Percentiles rank a stretch among this genome's conserved stretches.
phyloP scores from a whole-genome alignment of 495 filamentous ascomycete species.

The Bathelium albidoporum region DNA sequence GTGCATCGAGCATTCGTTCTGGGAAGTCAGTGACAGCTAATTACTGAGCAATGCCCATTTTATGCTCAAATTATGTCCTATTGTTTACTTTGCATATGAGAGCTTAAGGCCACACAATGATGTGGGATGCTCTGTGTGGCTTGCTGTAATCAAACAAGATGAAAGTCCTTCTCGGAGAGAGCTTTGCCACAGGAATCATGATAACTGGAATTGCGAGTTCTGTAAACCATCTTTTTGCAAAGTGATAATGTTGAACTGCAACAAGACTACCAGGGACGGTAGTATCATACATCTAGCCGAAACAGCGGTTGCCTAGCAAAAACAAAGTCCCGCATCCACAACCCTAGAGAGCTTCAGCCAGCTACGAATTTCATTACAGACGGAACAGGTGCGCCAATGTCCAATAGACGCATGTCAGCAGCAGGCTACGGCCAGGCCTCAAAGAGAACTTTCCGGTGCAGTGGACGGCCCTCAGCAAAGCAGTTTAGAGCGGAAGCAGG shows the following conservation, averaged over 20 bases:
- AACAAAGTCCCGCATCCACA: not conserved
- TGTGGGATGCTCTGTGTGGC: not conserved
- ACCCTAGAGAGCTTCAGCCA: not conserved
- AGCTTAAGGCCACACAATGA: not conserved
- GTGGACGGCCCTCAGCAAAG: not conserved
- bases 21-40: not conserved
- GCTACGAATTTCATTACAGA: not conserved
- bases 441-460: not conserved
- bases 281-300: too few species aligned
- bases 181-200: too few species aligned
- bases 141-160: not conserved
- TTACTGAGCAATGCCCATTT: not conserved
- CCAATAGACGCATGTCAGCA: not conserved
- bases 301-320: not conserved
- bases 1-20: not conserved
- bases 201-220: too few species aligned
- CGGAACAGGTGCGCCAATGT: not conserved
- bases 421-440: not conserved
- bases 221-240: too few species aligned
- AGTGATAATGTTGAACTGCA: too few species aligned
- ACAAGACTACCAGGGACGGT: too few species aligned
- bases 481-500: not conserved
- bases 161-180: too few species aligned
- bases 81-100: too few species aligned
- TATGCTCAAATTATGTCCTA: not conserved